Conservation (phyloP, 805 yeast genomes). For the Yarrowia sp. region DNA sequence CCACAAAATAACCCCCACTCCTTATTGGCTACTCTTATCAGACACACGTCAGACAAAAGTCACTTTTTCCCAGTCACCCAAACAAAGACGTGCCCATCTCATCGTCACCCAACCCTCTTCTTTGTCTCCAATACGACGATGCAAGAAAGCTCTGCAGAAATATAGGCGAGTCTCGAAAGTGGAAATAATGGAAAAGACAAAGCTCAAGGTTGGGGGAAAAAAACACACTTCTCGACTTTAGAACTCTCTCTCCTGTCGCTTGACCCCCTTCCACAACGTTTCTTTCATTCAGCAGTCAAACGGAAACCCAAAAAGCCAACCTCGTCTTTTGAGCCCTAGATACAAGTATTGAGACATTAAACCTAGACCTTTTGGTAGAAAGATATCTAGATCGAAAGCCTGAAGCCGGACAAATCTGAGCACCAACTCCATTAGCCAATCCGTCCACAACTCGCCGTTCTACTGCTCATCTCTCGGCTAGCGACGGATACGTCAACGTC, state of each 20-base stretch:
- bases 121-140: slow-evolving; percentile 6
- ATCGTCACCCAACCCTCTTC: slow-evolving; percentile 7
- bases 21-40: slow-evolving; percentile 26
- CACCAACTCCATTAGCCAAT: background rate
- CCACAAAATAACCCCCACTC: background rate
- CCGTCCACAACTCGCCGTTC: background rate
- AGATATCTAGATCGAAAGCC: background rate
- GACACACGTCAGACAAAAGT: background rate
- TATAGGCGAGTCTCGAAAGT: background rate
- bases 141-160: background rate
- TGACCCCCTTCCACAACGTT: background rate
- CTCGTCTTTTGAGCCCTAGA: background rate
- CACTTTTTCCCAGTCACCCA: background rate
- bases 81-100: slow-evolving; percentile 12
- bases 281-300: background rate
- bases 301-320: background rate
- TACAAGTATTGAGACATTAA: background rate
- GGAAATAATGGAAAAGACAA: background rate
- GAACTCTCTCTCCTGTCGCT: background rate
- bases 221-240: too few species aligned
- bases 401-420: background rate
- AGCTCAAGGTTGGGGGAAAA: background rate
- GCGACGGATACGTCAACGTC: slow-evolving; percentile 14
- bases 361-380: background rate
- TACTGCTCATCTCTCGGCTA: background rate